These are phyloP conservation scores for Wickerhamiella infanticola DNA, from an alignment of 1,139 yeast genomes.

Conservation along the genomic window DNA sequence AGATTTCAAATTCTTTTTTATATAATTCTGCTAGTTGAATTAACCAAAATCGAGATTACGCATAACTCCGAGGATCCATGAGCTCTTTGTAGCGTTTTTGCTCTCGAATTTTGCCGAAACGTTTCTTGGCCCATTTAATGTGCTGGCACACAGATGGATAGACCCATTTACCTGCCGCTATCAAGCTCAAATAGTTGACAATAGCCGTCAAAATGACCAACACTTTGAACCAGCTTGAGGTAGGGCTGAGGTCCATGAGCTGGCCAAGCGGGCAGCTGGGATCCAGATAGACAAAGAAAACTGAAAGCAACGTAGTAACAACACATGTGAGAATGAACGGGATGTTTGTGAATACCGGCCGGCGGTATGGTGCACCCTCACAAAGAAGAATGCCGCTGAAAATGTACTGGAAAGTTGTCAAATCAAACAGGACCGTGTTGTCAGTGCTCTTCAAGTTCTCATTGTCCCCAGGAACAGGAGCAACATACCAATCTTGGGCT, in stretches of 20 bases:
- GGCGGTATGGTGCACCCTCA: slow-evolving; percentile 91
- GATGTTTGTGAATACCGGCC: slow-evolving; percentile 48
- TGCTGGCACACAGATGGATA: slow-evolving; percentile 22
- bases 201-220: slow-evolving; percentile 33
- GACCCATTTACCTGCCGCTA: slow-evolving; percentile 30
- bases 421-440: slow-evolving; percentile 68
- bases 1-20: neutral
- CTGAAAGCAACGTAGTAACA: slow-evolving; percentile 37
- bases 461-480: slow-evolving; percentile 67
- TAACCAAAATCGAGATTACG: neutral
- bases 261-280: slow-evolving; percentile 41
- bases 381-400: slow-evolving; percentile 67
- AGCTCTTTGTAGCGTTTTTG: slow-evolving; percentile 25
- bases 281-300: slow-evolving; percentile 16
- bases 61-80: slow-evolving; percentile 3
- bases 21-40: neutral
- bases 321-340: slow-evolving; percentile 57
- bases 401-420: slow-evolving; percentile 79
- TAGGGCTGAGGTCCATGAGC: slow-evolving; percentile 59
- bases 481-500: slow-evolving; percentile 53
- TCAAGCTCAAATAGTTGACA: slow-evolving; percentile 36
- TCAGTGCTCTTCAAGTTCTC: slow-evolving; percentile 79
- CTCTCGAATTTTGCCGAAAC: slow-evolving; percentile 17
- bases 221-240: slow-evolving; percentile 38
- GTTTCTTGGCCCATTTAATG: slow-evolving; percentile 19